These are phyloP conservation scores for Penicillium nucicola DNA, from an alignment of 495 filamentous ascomycete genomes.

Conservation along the genomic window DNA sequence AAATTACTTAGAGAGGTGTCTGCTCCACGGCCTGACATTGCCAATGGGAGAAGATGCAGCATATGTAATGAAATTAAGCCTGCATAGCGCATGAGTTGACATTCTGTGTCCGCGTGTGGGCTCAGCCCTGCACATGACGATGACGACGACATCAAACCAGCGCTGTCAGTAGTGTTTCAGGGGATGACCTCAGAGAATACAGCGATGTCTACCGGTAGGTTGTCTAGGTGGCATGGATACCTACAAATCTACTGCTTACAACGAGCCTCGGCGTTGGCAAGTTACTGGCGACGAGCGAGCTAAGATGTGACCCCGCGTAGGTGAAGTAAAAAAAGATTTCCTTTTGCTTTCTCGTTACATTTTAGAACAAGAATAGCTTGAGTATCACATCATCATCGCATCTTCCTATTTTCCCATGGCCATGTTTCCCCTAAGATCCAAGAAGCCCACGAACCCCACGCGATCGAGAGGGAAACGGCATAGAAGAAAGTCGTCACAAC, in stretches of 20 bases:
- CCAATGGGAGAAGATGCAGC: background rate
- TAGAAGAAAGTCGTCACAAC: slow-evolving; percentile 14
- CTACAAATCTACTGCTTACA: too few relatives aligned
- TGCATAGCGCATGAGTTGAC: background rate
- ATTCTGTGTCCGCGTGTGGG: too few relatives aligned
- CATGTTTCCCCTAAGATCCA: slow-evolving; percentile 21
- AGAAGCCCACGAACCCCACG: slow-evolving; percentile 18
- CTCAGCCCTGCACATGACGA: too few relatives aligned
- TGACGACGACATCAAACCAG: too few relatives aligned
- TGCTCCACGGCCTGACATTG: background rate
- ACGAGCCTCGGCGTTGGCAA: too few relatives aligned
- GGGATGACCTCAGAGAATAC: background rate
- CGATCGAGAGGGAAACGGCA: slow-evolving; percentile 15
- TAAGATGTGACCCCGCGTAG: background rate
- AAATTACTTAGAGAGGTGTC: background rate
- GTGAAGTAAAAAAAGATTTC: slow-evolving; percentile 24
- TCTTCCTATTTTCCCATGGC: slow-evolving; percentile 21
- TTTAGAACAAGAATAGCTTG: slow-evolving; percentile 30
- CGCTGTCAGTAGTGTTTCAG: too few relatives aligned
- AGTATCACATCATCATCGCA: slow-evolving; percentile 37
- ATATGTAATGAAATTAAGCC: background rate
- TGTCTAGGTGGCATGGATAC: too few relatives aligned
- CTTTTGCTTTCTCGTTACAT: slow-evolving; percentile 32
- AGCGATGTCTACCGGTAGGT: too few relatives aligned
- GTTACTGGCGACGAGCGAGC: too few relatives aligned